phyloP scores from a whole-genome alignment of 441 rosid genomes.

The Kokia cookei region DNA sequence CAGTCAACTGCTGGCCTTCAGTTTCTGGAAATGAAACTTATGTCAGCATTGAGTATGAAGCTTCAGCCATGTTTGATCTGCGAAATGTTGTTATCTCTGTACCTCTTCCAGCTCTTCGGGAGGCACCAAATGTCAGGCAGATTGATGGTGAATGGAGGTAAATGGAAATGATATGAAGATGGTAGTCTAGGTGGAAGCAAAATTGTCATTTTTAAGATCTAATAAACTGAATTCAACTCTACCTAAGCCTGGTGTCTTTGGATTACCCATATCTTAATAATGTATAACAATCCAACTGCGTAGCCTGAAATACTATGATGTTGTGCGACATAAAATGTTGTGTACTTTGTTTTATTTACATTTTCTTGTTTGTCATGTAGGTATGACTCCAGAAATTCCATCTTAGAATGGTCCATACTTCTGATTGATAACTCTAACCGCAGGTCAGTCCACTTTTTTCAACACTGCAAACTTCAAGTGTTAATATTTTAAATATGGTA shows the following conservation, averaged over 20 bases:
- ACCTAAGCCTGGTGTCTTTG: neutral
- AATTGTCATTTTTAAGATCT: neutral
- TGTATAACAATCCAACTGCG: neutral
- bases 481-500: neutral
- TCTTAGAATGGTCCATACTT: conserved; percentile 89
- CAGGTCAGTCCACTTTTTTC: conserved; percentile 39
- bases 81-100: conserved; percentile 79
- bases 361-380: conserved; percentile 29
- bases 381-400: conserved; percentile 83
- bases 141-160: conserved; percentile 96
- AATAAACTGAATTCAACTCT: neutral
- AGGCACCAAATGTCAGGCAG: conserved; percentile 74
- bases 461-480: neutral
- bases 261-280: neutral
- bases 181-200: neutral
- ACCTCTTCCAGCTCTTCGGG: conserved; percentile 93
- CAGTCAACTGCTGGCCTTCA: conserved; percentile 99
- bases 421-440: conserved; percentile 92
- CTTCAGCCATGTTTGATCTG: conserved; percentile 69
- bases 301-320: neutral
- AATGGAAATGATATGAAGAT: neutral
- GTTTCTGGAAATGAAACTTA: conserved; percentile 90
- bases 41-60: conserved; percentile 33
- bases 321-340: neutral
- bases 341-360: neutral